A percentile compares a stretch with the other conserved stretches of the same genome.
phyloP scores from a whole-genome alignment of 495 filamentous ascomycete species.

The Xeromyces bisporus region DNA sequence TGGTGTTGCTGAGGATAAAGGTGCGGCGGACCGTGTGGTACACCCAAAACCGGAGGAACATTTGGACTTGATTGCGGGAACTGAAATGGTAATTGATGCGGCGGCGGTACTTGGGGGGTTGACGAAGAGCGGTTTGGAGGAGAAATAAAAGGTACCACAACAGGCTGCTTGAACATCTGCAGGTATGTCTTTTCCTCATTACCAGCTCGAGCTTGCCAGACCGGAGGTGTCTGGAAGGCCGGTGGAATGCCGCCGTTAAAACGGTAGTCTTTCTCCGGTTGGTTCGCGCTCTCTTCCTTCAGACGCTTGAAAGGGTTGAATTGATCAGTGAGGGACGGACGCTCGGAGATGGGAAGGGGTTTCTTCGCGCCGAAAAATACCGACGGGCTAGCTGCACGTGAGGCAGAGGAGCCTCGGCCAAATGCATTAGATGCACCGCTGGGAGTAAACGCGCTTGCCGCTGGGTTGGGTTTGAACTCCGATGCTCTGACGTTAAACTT shows the following conservation, averaged over 20 bases:
- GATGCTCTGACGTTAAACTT: conserved; percentile 70
- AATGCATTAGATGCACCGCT: conserved; percentile 48
- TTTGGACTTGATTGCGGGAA: conserved; percentile 30
- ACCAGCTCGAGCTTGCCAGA: conserved; percentile 49
- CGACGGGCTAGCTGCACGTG: conserved; percentile 31
- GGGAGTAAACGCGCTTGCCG: conserved; percentile 65
- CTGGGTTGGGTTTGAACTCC: conserved; percentile 72
- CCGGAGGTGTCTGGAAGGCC: conserved; percentile 62
- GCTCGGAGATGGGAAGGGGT: conserved; percentile 34
- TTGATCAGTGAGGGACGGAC: conserved; percentile 43
- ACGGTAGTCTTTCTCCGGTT: conserved; percentile 28
- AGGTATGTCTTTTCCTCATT: conserved; percentile 53
- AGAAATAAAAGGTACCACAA: conserved; percentile 37
- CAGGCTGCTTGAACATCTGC: conserved; percentile 55
- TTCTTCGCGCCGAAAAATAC: conserved; percentile 45
- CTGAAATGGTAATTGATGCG: conserved; percentile 62
- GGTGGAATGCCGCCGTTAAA: conserved; percentile 61
- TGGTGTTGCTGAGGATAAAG: conserved; percentile 49
- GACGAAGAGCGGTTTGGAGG: conserved; percentile 46
- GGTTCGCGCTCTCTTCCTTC: conserved; percentile 36
- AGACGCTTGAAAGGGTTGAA: conserved; percentile 66
- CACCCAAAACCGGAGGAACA: conserved; percentile 29
- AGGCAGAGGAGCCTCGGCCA: conserved; percentile 30
- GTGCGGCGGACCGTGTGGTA: conserved; percentile 47
- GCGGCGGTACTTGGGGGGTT: conserved; percentile 50